Conservation (phyloP, 2,329 filamentous ascomycete genomes). For the Calonectria hawksworthii region DNA sequence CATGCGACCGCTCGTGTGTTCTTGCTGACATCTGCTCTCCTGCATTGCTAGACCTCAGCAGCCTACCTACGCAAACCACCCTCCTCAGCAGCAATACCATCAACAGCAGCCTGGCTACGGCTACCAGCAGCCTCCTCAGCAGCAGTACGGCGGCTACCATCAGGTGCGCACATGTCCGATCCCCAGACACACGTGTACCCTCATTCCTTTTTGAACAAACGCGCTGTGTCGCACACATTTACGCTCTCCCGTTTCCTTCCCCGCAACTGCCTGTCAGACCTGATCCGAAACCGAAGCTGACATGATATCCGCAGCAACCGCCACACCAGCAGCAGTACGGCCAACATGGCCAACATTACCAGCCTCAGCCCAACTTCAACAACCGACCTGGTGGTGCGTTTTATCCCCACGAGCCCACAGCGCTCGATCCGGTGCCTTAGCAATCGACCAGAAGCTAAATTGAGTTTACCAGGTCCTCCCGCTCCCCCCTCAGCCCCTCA, state of each 20-base stretch:
- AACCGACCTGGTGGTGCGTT: constrained; percentile 58
- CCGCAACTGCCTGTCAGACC: constrained; percentile 6
- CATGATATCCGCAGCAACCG: constrained; percentile 44
- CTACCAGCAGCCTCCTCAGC: constrained; percentile 56
- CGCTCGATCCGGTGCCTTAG: background rate
- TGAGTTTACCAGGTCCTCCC: constrained; percentile 63
- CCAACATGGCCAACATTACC: constrained; percentile 49
- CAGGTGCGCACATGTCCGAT: constrained; percentile 49
- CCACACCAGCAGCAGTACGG: constrained; percentile 53
- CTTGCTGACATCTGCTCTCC: constrained; percentile 40
- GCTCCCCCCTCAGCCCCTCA: constrained; percentile 78
- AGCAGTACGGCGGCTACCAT: constrained; percentile 54
- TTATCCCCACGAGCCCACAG: background rate
- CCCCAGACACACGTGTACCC: background rate
- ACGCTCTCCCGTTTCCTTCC: background rate
- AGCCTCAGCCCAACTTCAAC: constrained; percentile 62
- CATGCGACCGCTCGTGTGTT: constrained; percentile 29
- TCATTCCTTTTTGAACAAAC: background rate
- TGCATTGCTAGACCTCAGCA: constrained; percentile 53
- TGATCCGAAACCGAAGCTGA: constrained; percentile 16
- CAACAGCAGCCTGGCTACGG: constrained; percentile 65
- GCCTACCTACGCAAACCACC: constrained; percentile 64
- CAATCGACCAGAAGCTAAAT: constrained; percentile 34
- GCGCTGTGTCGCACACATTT: background rate
- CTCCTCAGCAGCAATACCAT: constrained; percentile 57